Base-by-base conservation (phyloP, 768 basidiomycete genomes). In the Epithele typhae region DNA sequence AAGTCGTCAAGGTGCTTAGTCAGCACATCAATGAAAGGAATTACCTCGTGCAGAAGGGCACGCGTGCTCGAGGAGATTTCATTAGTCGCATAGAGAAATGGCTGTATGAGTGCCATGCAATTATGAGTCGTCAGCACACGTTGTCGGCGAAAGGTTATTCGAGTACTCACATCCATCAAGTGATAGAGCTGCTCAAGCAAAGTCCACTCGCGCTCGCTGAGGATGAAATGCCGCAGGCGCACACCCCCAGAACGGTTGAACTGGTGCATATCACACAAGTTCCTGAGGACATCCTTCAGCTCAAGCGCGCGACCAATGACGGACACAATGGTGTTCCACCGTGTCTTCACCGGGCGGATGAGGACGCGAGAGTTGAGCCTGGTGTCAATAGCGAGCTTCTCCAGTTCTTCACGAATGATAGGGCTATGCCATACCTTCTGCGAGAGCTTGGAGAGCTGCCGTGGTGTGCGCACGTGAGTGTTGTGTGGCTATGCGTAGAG, bases 31-130 rank as follows among this genome's bases (percentile, higher is more conserved):
- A 61, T 52, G 45, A 54, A 23, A 3, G 54, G 57, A 23, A 62
- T 59, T n/a, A 62, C 54, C 21, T 59, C 39, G 25, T 60, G 58
- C 4, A 62, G 27, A 14, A 63, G 54, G 2, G 58, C 42, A n/a
- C 42, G 42, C 3, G 14, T 4, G 32, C 32, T 43, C 18, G 32
- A 4, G 3, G 30, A 34, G 42, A 43, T 43, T 21, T 34, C 5
- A 3, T 22, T 22, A 3, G 42, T 43, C 3, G 42, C 42, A 8
- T 23, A 43, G 4, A 27, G 15, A 22, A 43, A 43, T 3, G 42
- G 42, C 42, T 43, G 40, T 9, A n/a, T n/a, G n/a, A n/a, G n/a
- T n/a, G n/a, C n/a, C n/a, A n/a, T n/a, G n/a, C n/a, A n/a, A 17
- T 10, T 41, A 2, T 11, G 25, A 41, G 17, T 8, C 3, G 7